phyloP scores from a whole-genome alignment of 2,329 filamentous ascomycete species.

The Hypoxylon sp. region DNA sequence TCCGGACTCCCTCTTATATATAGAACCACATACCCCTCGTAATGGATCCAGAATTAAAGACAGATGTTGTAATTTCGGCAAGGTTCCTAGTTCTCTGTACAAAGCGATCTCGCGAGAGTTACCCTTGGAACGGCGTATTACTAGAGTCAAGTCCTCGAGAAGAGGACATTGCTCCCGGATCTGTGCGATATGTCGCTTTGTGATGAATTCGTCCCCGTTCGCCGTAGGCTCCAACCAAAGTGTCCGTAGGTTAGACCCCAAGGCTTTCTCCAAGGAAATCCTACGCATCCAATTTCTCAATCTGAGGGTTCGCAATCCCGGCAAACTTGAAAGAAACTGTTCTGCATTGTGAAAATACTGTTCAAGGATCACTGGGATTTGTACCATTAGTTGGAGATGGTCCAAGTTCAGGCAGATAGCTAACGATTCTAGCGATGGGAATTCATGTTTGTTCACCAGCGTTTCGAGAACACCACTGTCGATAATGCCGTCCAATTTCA shows the following conservation, averaged over 20 bases:
- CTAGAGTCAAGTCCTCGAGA: constrained; percentile 3
- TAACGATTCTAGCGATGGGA: constrained; percentile 14
- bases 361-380: not conserved
- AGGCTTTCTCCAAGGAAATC: not conserved
- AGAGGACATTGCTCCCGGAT: constrained; percentile 14
- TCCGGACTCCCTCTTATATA: not conserved
- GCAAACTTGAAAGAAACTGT: constrained; percentile 2
- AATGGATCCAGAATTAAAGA: constrained; percentile 1
- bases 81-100: constrained; percentile 11
- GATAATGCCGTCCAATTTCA: not conserved
- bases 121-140: constrained; percentile 10
- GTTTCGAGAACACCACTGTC: not conserved
- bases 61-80: constrained; percentile 15
- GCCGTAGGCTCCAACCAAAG: not conserved
- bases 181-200: not conserved
- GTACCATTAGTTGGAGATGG: too few relatives aligned
- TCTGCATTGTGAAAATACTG: not conserved
- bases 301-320: constrained; percentile 4
- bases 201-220: not conserved
- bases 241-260: constrained; percentile 1
- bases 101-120: constrained; percentile 1
- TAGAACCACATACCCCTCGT: not conserved
- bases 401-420: not conserved
- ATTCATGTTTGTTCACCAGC: constrained; percentile 1
- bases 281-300: not conserved